phyloP scores from a whole-genome alignment of 2,329 filamentous ascomycete genomes.

The Capronia americana region DNA sequence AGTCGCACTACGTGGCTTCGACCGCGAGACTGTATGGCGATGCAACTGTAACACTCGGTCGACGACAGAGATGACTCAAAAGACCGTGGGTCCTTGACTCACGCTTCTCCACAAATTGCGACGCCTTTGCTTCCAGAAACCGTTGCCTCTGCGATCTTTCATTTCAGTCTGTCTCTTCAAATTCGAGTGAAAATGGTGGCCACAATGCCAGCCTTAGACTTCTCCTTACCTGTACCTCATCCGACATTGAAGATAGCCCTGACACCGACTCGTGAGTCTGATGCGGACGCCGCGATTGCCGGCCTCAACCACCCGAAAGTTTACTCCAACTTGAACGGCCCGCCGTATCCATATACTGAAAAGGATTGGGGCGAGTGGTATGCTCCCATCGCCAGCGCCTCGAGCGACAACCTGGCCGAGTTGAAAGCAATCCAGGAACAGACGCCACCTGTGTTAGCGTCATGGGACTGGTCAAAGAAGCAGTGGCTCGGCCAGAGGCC shows the following conservation, averaged over 20 bases:
- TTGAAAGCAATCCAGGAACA: slow-evolving; percentile 10
- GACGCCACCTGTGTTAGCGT: neutral
- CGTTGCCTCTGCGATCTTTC: neutral
- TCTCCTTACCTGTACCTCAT: slow-evolving; percentile 16
- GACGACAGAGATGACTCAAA: neutral
- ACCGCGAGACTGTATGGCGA: neutral
- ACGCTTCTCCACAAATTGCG: neutral
- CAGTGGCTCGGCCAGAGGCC: slow-evolving; percentile 13
- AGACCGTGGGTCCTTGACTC: neutral
- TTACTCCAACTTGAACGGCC: slow-evolving; percentile 37
- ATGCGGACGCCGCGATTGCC: slow-evolving; percentile 18
- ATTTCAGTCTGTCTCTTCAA: neutral
- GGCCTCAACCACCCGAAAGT: slow-evolving; percentile 42
- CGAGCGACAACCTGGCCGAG: slow-evolving; percentile 22
- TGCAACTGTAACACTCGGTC: neutral
- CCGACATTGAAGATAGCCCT: slow-evolving; percentile 17
- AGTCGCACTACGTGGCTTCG: neutral
- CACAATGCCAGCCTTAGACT: neutral
- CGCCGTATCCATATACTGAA: slow-evolving; percentile 43
- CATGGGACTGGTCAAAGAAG: neutral
- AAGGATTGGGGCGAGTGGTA: slow-evolving; percentile 27
- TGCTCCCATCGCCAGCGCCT: slow-evolving; percentile 33
- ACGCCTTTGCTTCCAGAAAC: neutral
- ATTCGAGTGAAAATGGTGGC: neutral
- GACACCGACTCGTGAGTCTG: slow-evolving; percentile 8